These are phyloP conservation scores for Triangularia verruculosa DNA, from an alignment of 2,329 filamentous ascomycete genomes.

Conservation along the genomic window DNA sequence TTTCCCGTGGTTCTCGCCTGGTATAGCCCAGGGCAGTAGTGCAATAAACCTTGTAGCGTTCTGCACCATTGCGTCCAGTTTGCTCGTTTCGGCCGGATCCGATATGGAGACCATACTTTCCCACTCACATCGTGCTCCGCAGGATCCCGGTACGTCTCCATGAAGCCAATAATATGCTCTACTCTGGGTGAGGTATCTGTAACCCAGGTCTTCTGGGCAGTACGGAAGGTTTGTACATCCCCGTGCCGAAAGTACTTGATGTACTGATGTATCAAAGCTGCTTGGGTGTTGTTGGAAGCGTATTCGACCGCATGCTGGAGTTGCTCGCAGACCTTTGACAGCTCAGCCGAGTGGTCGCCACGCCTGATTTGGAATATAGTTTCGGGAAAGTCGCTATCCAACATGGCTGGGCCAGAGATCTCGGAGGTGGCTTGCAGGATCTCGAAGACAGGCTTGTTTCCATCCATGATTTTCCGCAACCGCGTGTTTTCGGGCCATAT, in stretches of 20 bases:
- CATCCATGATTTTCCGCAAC: background rate
- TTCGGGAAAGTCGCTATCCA: background rate
- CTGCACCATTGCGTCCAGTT: no score
- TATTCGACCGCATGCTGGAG: background rate
- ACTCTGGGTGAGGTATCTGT: slow-evolving; percentile 54
- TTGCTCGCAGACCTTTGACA: no score
- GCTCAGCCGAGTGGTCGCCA: background rate
- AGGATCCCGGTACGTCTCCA: slow-evolving; percentile 63
- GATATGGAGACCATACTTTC: slow-evolving; percentile 60
- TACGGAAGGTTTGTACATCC: slow-evolving; percentile 55
- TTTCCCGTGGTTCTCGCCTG: background rate
- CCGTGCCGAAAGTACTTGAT: slow-evolving; percentile 54
- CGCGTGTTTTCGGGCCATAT: background rate
- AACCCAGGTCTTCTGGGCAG: slow-evolving; percentile 56
- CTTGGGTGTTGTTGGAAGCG: background rate
- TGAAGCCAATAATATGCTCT: slow-evolving; percentile 59
- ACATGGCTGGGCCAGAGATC: background rate
- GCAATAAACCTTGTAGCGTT: background rate
- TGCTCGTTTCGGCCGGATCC: slow-evolving; percentile 58
- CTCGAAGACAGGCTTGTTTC: background rate
- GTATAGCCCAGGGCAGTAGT: background rate
- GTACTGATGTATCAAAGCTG: slow-evolving; percentile 45
- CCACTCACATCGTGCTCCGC: slow-evolving; percentile 57
- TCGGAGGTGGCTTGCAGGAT: background rate
- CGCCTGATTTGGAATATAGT: background rate